These are phyloP conservation scores for Volvariella surrecta DNA, from an alignment of 1,284 basidiomycete species.

Conservation along the genomic window DNA sequence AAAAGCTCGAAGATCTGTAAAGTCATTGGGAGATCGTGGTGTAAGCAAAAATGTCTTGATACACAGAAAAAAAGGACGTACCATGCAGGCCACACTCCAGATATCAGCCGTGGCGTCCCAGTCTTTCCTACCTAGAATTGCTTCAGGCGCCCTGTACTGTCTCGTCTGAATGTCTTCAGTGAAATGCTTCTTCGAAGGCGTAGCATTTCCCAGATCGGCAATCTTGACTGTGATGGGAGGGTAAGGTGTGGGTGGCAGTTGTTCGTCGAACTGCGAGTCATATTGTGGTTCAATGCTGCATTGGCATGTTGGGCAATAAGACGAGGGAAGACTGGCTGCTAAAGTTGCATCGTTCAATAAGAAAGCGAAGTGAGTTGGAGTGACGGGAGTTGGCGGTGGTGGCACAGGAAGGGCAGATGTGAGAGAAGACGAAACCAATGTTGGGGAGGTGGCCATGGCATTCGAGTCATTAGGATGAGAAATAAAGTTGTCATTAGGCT, in stretches of 20 bases:
- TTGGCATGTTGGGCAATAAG: too few relatives aligned
- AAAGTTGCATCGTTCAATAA: slow-evolving; percentile 10
- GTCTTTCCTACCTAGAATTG: slow-evolving; percentile 79
- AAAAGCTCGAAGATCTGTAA: slow-evolving; percentile 67
- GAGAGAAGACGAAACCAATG: slow-evolving; percentile 19
- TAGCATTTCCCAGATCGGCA: slow-evolving; percentile 85
- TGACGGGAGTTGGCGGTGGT: slow-evolving; percentile 4
- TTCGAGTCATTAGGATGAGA: slow-evolving; percentile 7
- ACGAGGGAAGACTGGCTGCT: slow-evolving; percentile 14
- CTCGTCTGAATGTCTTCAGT: slow-evolving; percentile 94
- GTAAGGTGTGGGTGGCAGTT: slow-evolving; percentile 12
- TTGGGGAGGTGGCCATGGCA: neutral
- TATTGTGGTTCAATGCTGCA: too few relatives aligned
- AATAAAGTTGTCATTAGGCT: slow-evolving; percentile 13
- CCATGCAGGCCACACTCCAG: slow-evolving; percentile 84
- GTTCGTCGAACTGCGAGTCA: slow-evolving; percentile 2
- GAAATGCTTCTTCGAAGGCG: slow-evolving; percentile 75
- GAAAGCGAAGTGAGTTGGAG: slow-evolving; percentile 5
- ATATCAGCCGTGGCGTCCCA: slow-evolving; percentile 84
- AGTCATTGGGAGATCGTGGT: slow-evolving; percentile 8
- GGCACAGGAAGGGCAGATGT: slow-evolving; percentile 20
- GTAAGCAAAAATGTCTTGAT: slow-evolving; percentile 1
- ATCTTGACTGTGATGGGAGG: slow-evolving; percentile 80
- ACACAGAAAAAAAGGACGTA: slow-evolving; percentile 23
- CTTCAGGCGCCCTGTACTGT: slow-evolving; percentile 88